Conservation (phyloP, 1,284 basidiomycete species). For the Wolfiporia cocos region DNA sequence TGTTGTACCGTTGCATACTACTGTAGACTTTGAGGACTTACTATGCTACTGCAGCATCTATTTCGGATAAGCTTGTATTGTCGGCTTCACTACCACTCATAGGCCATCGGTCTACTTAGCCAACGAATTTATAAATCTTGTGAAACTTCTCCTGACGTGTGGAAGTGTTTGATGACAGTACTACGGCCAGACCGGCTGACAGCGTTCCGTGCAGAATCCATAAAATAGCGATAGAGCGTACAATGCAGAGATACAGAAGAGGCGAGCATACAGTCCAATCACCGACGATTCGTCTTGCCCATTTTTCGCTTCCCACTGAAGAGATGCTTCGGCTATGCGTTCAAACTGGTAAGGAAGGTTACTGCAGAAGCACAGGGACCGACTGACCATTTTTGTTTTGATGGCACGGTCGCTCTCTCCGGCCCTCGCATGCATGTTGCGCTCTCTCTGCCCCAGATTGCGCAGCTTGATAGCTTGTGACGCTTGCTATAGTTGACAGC, state of each 20-base stretch:
- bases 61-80: too few relatives aligned
- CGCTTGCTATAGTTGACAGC: constrained; percentile 58
- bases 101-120: too few relatives aligned
- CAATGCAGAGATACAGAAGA: background rate
- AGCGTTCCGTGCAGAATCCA: background rate
- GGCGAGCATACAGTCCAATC: constrained; percentile 8
- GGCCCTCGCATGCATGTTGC: constrained; percentile 84
- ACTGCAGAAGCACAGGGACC: constrained; percentile 11
- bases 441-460: constrained; percentile 78
- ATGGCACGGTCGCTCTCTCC: constrained; percentile 86
- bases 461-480: constrained; percentile 76
- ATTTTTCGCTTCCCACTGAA: constrained; percentile 86
- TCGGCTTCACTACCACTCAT: too few relatives aligned
- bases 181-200: too few relatives aligned
- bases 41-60: too few relatives aligned
- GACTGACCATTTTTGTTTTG: constrained; percentile 70
- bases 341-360: constrained; percentile 6
- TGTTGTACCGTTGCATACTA: background rate
- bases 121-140: too few relatives aligned
- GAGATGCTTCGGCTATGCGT: constrained; percentile 72
- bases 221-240: background rate
- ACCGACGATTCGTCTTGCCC: constrained; percentile 84
- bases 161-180: too few relatives aligned
- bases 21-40: constrained; percentile 6
- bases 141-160: too few relatives aligned